Percentiles rank a stretch among this genome's conserved stretches.
These are phyloP conservation scores for Hypoxylon intermedium DNA, from an alignment of 495 filamentous ascomycete genomes.

Conservation along the genomic window DNA sequence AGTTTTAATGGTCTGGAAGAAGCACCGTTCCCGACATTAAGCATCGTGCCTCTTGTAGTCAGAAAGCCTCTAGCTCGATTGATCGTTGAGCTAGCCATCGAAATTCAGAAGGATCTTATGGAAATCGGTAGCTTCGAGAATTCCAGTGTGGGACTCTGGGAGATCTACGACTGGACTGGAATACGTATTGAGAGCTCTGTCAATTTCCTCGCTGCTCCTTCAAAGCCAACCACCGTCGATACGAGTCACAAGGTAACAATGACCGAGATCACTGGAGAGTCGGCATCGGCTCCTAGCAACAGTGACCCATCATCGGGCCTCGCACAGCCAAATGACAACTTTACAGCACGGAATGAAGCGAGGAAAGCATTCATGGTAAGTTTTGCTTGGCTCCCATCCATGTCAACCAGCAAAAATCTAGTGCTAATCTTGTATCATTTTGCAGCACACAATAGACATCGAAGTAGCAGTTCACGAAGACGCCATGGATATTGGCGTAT, in stretches of 20 bases:
- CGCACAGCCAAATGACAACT: slow-evolving; percentile 6
- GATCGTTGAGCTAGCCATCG: slow-evolving; percentile 34
- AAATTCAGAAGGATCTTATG: slow-evolving; percentile 52
- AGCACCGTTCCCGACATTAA: slow-evolving; percentile 47
- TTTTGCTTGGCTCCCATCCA: neutral
- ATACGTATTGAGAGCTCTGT: slow-evolving; percentile 58
- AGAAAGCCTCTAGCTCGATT: neutral
- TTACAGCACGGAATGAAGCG: slow-evolving; percentile 31
- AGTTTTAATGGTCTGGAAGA: slow-evolving; percentile 24
- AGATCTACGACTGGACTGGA: slow-evolving; percentile 57
- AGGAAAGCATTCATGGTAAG: slow-evolving; percentile 48
- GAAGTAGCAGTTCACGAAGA: slow-evolving; percentile 57
- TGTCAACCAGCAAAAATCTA: slow-evolving; percentile 2
- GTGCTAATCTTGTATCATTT: slow-evolving; percentile 10
- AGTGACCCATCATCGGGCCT: slow-evolving; percentile 1
- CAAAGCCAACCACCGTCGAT: slow-evolving; percentile 3
- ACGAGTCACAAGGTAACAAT: slow-evolving; percentile 25
- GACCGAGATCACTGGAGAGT: slow-evolving; percentile 13
- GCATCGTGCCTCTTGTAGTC: slow-evolving; percentile 52
- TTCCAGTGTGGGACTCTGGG: slow-evolving; percentile 54
- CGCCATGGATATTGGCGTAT: slow-evolving; percentile 62
- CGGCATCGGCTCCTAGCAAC: neutral
- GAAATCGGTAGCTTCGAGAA: slow-evolving; percentile 45
- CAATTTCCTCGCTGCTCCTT: slow-evolving; percentile 60
- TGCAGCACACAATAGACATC: slow-evolving; percentile 61